Percentiles rank a stretch among this genome's conserved stretches.
Evolutionary conservation across 306 rosid species (phyloP).

Genomic region (Quercus cerris): DNA sequence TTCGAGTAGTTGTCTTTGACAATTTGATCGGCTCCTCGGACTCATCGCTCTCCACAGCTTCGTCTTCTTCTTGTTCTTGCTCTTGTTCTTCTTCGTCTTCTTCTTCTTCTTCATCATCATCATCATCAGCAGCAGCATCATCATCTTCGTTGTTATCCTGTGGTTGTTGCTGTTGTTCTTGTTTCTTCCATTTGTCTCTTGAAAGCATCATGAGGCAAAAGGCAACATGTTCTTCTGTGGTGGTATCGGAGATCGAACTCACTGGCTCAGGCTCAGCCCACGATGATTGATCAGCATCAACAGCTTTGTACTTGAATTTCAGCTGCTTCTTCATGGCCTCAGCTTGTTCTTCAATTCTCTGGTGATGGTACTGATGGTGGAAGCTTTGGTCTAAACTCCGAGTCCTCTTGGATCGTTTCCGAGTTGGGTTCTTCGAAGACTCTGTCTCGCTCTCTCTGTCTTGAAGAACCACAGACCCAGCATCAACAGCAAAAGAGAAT

Average conservation of each 20-base stretch:
- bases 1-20: conserved; percentile 12
- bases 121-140: too few relatives aligned
- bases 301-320: conserved; percentile 24
- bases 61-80: conserved; percentile 26
- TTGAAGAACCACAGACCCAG: conserved; percentile 66
- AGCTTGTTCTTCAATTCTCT: background rate
- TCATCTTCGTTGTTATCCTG: background rate
- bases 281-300: conserved; percentile 14
- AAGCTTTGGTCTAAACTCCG: conserved; percentile 29
- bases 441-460: conserved; percentile 86
- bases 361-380: background rate
- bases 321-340: background rate
- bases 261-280: conserved; percentile 57
- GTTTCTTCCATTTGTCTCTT: conserved; percentile 62
- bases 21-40: conserved; percentile 43
- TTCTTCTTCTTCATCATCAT: conserved; percentile 14
- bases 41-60: conserved; percentile 46
- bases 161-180: background rate
- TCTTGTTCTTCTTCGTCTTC: conserved; percentile 6
- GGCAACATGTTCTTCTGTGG: conserved; percentile 79
- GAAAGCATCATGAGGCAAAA: conserved; percentile 85
- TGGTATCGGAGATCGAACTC: conserved; percentile 69
- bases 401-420: conserved; percentile 61
- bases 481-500: conserved; percentile 48
- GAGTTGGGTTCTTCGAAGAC: conserved; percentile 69